These are phyloP conservation scores for Solanum bulbocastanum DNA, from an alignment of 257 asterid genomes.

Conservation along the genomic window DNA sequence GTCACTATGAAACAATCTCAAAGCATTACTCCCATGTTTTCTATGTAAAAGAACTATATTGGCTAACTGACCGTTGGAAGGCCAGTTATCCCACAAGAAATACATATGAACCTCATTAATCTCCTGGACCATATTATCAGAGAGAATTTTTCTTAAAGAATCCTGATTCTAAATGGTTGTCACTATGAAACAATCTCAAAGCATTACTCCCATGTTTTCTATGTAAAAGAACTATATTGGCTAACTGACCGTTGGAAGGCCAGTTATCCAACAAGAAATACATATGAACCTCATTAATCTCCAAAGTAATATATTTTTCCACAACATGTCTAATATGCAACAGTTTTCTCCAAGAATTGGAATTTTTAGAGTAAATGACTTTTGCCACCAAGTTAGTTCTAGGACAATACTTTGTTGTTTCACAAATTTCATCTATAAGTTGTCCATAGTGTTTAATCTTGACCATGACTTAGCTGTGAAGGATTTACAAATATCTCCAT, in stretches of 20 bases:
- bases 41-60: not conserved
- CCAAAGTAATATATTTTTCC: not conserved
- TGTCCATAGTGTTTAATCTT: not conserved
- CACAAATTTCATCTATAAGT: too few relatives aligned
- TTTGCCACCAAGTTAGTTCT: not conserved
- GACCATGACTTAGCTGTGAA: not conserved
- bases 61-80: not conserved
- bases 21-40: not conserved
- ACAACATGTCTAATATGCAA: too few relatives aligned
- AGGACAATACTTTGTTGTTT: not conserved
- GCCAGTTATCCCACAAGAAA: not conserved
- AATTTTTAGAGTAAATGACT: not conserved
- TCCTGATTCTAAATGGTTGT: too few relatives aligned
- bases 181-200: not conserved
- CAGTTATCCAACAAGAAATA: not conserved
- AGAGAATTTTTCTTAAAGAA: too few relatives aligned
- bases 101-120: not conserved
- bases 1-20: not conserved
- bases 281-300: not conserved
- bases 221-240: not conserved
- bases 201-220: not conserved
- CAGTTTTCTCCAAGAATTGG: not conserved
- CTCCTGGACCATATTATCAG: too few relatives aligned
- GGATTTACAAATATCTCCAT: not conserved
- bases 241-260: not conserved